These are phyloP conservation scores for Biscogniauxia marginata DNA, from an alignment of 2,329 filamentous ascomycete genomes.

Conservation along the genomic window DNA sequence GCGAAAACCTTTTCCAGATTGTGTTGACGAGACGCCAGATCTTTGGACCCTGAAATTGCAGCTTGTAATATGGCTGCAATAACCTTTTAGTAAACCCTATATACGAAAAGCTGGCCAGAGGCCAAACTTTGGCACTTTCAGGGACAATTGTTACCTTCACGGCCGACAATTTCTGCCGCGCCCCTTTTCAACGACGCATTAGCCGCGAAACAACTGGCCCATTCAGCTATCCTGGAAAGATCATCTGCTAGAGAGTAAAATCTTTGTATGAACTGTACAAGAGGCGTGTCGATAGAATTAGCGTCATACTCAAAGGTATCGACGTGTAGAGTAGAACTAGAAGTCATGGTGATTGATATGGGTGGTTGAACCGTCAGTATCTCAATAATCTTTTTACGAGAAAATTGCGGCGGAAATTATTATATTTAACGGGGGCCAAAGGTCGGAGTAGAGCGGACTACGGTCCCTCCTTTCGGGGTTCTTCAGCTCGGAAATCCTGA, in stretches of 20 bases:
- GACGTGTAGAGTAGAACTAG: too few relatives aligned
- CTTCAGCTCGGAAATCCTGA: not conserved
- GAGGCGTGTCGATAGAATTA: not conserved
- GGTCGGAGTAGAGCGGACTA: too few relatives aligned
- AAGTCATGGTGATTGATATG: not conserved
- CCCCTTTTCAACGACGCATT: not conserved
- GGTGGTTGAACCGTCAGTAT: too few relatives aligned
- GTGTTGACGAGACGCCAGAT: not conserved
- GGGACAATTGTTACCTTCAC: not conserved
- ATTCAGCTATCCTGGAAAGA: not conserved
- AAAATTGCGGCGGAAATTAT: too few relatives aligned
- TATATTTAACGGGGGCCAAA: too few relatives aligned
- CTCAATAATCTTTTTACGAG: too few relatives aligned
- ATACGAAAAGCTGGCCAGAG: too few relatives aligned
- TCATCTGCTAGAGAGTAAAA: not conserved
- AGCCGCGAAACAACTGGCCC: not conserved
- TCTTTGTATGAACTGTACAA: not conserved
- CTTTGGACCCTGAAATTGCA: not conserved
- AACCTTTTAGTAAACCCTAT: too few relatives aligned
- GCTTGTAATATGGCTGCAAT: not conserved
- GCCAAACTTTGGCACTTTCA: not conserved
- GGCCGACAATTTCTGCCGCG: not conserved
- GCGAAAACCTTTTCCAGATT: not conserved
- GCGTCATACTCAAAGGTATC: not conserved
- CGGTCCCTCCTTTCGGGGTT: not conserved